Conservation (phyloP, 1,284 basidiomycete genomes). For the Cutaneotrichosporon sp. region DNA sequence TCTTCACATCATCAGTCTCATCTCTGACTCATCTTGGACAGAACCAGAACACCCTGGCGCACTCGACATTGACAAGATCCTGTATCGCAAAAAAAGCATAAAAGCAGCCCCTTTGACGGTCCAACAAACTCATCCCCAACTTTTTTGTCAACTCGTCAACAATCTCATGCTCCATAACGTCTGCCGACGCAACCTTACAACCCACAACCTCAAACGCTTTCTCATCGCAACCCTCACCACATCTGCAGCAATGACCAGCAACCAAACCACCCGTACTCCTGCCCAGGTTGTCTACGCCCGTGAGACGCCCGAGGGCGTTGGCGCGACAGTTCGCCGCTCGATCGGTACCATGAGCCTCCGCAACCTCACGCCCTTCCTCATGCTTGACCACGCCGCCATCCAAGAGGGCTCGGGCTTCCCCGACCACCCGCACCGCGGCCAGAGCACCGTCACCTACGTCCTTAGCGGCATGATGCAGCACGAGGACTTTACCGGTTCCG, state of each 20-base stretch:
- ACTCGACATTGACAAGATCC: background rate
- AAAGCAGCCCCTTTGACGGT: slow-evolving; percentile 4
- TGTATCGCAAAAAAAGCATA: slow-evolving; percentile 13
- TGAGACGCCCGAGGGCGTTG: slow-evolving; percentile 84
- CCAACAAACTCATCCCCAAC: slow-evolving; percentile 14
- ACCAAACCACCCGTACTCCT: slow-evolving; percentile 58
- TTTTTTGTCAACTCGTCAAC: background rate
- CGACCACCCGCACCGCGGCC: slow-evolving; percentile 84
- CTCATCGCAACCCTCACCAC: slow-evolving; percentile 12
- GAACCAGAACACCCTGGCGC: background rate
- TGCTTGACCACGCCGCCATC: slow-evolving; percentile 58
- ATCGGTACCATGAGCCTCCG: slow-evolving; percentile 74
- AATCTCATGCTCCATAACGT: slow-evolving; percentile 4
- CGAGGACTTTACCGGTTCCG: slow-evolving; percentile 89
- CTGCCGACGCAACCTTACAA: background rate
- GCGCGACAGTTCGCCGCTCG: slow-evolving; percentile 81
- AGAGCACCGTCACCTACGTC: slow-evolving; percentile 76
- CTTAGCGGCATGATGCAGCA: slow-evolving; percentile 62
- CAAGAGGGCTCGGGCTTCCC: slow-evolving; percentile 54
- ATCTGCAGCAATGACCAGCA: slow-evolving; percentile 7
- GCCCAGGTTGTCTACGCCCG: slow-evolving; percentile 70
- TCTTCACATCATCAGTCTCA: background rate
- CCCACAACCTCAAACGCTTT: slow-evolving; percentile 12
- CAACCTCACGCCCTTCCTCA: slow-evolving; percentile 86
- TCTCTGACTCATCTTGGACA: background rate